Evolutionary conservation across 768 basidiomycete species (phyloP), one percentile per base, ranked within the genome.

Genomic region (Calvatia gigantea): DNA sequence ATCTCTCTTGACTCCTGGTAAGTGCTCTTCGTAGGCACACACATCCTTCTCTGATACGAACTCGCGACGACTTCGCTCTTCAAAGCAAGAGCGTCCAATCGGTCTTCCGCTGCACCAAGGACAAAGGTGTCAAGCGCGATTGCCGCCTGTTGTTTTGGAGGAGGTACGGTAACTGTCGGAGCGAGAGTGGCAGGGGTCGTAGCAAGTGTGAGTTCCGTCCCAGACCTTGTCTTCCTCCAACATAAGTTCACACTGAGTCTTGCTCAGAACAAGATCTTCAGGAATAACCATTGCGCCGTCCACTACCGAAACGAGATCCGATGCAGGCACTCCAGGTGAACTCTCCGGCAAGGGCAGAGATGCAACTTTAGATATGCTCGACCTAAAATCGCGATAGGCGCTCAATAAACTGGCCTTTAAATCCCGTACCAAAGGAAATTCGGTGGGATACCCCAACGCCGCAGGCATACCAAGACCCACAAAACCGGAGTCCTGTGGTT

Each of bases 1-100:
- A 95, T 80, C 49, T 82, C 79, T 64, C 79, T 85, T 59, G 83
- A 81, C 64, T 94, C 85, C 0, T 75, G 70, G 62, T 92, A 94
- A 2, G 88, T 91, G 27, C 75, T 71, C 9, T 70, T 47, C 0
- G 85, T 85, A 0, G 94, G 91, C 3, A 81, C 68, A 56, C 79
- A 78, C 51, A 72, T 81, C 7, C 88, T 79, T 27, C 85, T 77
- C 48, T 79, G 68, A 60, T 88, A 93, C 4, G 87, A 91, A 39
- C 78, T 74, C 9, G 79, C 82, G 64, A 93, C 78, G 15, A 71
- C 51, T 32, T 69, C 69, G 60, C 89, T 91, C 58, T 77, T 78
- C 28, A 77, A 65, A 5, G 76, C 67, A 2, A 89, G 74, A 0
- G 65, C 51, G 7, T 67, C 56, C 54, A 59, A 71, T 58, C 55